phyloP scores from a whole-genome alignment of 495 filamentous ascomycete species.

The Daldinia caldariorum region DNA sequence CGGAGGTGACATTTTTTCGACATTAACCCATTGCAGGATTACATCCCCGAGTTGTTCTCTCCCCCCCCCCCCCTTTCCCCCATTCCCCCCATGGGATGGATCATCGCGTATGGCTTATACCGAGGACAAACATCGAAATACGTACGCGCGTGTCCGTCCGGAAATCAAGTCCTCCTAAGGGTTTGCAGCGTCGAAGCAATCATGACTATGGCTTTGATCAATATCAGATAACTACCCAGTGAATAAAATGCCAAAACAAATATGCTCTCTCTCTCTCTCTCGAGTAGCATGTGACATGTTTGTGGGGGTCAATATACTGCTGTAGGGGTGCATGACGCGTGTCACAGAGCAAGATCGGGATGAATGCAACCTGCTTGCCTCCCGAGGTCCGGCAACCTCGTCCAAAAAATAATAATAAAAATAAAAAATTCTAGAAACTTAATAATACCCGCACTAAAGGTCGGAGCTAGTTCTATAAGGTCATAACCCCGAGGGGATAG shows the following conservation, averaged over 20 bases:
- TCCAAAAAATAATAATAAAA: not conserved
- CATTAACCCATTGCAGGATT: conserved; percentile 20
- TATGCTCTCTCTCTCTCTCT: not conserved
- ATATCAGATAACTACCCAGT: not conserved
- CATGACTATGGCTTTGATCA: conserved; percentile 25
- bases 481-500: conserved; percentile 36
- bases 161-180: no score
- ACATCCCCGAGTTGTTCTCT: conserved; percentile 24
- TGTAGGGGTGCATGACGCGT: conserved; percentile 35
- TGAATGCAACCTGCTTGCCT: conserved; percentile 19
- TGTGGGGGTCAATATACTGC: conserved; percentile 19
- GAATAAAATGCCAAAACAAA: conserved; percentile 7
- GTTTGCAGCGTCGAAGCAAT: not conserved
- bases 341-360: conserved; percentile 27
- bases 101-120: conserved; percentile 3
- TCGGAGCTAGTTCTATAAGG: conserved; percentile 12
- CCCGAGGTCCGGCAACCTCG: conserved; percentile 16
- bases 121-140: no score
- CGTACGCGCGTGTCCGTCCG: no score
- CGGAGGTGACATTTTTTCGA: conserved; percentile 3
- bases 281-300: not conserved
- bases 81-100: conserved; percentile 18
- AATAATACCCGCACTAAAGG: conserved; percentile 9
- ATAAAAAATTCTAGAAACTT: conserved; percentile 22
- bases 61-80: no score